phyloP scores from a whole-genome alignment of 768 basidiomycete species.

The Nidula microcarpa region DNA sequence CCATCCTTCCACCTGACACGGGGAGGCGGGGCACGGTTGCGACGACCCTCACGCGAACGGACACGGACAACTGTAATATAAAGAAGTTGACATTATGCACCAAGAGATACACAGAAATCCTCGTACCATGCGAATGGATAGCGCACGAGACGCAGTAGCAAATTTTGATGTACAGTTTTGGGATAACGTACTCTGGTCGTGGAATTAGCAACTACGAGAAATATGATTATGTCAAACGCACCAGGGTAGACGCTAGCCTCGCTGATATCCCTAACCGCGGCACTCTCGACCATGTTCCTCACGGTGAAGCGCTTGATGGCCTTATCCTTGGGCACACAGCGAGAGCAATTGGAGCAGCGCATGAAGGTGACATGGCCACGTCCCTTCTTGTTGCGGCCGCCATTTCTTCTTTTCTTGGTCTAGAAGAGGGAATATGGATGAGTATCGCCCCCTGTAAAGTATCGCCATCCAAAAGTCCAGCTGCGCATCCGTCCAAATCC shows the following conservation, averaged over 20 bases:
- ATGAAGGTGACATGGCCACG: constrained; percentile 94
- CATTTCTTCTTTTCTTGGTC: constrained; percentile 99
- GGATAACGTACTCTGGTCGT: constrained; percentile 83
- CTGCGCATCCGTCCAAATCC: constrained; percentile 32
- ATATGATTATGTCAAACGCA: constrained; percentile 32
- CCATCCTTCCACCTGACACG: constrained; percentile 94
- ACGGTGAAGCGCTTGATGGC: constrained; percentile 99
- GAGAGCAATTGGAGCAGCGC: constrained; percentile 99
- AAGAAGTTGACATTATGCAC: neutral
- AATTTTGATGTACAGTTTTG: constrained; percentile 98
- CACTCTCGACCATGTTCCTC: constrained; percentile 99
- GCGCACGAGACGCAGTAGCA: constrained; percentile 99
- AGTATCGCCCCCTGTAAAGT: constrained; percentile 2
- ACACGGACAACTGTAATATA: constrained; percentile 89
- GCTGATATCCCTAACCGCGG: constrained; percentile 94
- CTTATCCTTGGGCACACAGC: constrained; percentile 98
- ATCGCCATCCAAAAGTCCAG: constrained; percentile 29
- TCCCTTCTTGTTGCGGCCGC: constrained; percentile 98
- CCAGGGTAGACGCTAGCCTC: constrained; percentile 93
- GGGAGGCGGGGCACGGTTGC: constrained; percentile 97
- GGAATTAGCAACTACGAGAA: neutral
- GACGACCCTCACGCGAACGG: constrained; percentile 89
- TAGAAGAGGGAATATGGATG: constrained; percentile 23
- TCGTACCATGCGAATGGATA: constrained; percentile 95
- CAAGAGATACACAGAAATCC: constrained; percentile 1